Conservation (phyloP, 2,329 filamentous ascomycete genomes). For the Trichoderma afroharzianum region DNA sequence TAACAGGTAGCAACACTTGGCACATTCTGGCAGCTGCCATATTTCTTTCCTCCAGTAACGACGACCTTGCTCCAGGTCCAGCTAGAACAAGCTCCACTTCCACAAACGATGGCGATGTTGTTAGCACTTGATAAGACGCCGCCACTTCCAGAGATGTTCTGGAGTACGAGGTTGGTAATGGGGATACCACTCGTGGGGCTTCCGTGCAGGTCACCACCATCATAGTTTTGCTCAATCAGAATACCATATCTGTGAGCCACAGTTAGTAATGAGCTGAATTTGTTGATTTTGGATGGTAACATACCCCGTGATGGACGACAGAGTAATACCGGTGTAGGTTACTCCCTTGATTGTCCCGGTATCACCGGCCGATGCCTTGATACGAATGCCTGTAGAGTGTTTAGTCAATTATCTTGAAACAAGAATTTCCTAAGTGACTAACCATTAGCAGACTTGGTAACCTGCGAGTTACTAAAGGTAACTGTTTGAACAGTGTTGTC, state of each 20-base stretch:
- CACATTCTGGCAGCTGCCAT: conserved; percentile 29
- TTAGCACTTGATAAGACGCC: conserved; percentile 35
- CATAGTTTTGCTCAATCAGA: conserved; percentile 43
- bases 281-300: not conserved
- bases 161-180: conserved; percentile 45
- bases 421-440: not conserved
- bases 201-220: conserved; percentile 44
- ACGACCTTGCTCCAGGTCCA: conserved; percentile 51
- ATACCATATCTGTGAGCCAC: conserved; percentile 29
- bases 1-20: conserved; percentile 20
- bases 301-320: conserved; percentile 37
- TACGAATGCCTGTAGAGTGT: conserved; percentile 29
- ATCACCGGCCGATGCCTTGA: conserved; percentile 47
- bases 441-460: conserved; percentile 51
- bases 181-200: conserved; percentile 44
- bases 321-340: conserved; percentile 41
- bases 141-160: conserved; percentile 39
- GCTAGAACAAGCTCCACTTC: conserved; percentile 38
- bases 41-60: conserved; percentile 49
- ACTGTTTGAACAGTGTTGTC: conserved; percentile 52
- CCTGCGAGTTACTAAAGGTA: conserved; percentile 44
- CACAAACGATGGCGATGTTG: conserved; percentile 53
- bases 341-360: conserved; percentile 42
- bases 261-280: not conserved
- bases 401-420: not conserved